Base-by-base conservation (phyloP, 768 basidiomycete genomes). In the Multifurca ochricompacta region DNA sequence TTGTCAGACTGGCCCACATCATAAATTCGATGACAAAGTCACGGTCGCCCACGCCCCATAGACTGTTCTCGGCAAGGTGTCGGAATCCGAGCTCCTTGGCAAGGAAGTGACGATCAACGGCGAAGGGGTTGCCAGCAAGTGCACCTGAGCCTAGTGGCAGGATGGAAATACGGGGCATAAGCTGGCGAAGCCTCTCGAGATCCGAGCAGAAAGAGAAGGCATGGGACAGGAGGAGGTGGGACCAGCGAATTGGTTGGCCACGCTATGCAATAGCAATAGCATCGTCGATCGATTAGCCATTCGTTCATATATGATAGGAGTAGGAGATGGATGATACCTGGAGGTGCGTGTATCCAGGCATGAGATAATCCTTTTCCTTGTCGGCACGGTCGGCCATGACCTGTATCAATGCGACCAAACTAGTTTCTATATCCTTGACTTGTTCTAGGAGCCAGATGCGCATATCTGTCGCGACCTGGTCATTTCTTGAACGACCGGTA, bases 381-480 rank as follows among this genome's bases (percentile, higher is more conserved):
- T 96, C 91, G 4, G 96, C 94, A 37, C 95, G 80, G 63, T 91
- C 89, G 13, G 89, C 84, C 74, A 98, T 84, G 61, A 97, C 92
- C 32, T 78, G 80, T 50, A 99, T 77, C 18, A 98, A 77, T 4
- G 76, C 86, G 65, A 83, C 83, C 47, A 98, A 74, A 54, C 82
- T 74, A 40, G 72, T 63, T 66, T 87, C 81, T 45, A 94, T 76
- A 35, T 79, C 78, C 32, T 70, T 67, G 18, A 87, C 83, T 65
- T 95, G 80, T 41, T 85, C 81, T 19, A 96, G 74, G 18, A 99
- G 78, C 96, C 96, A 99, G 11, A 99, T 70, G 28, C 96, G 85
- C 87, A 98, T 89, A 67, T 99, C 96, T 1, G 96, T 99, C 3
- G 95, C 93, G 58, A 97, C 95, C 68, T 99, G 96, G 67, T 99